Base-by-base conservation (phyloP, 176 grass and related monocot species). In the Alopecurus myosuroides region DNA sequence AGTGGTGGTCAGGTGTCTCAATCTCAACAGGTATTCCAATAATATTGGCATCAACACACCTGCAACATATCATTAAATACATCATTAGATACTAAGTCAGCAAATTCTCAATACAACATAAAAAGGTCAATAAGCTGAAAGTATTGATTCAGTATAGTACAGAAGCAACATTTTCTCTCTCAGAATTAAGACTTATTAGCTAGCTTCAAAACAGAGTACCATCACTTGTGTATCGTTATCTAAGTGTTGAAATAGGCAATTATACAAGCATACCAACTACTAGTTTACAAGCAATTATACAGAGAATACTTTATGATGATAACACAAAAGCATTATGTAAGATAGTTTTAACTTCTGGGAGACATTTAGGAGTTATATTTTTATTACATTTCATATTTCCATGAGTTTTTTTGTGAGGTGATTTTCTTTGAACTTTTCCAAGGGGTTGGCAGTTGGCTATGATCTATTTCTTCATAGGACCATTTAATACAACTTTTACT, bases 1-100 rank as follows among this genome's bases (percentile, higher is more conserved):
- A 98, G 84, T 95, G 93, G 77, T 84, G 93, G 39, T 98, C 93
- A 2, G 97, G 97, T 1, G 97, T 95, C 88, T 98, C 97, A n/a
- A 98, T 86, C 82, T 98, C 91, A 70, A 95, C 91, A 26, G 93
- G 89, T 87, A 98, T 79, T 50, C 34, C 97, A 48, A 95, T 90
- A 33, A 98, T 22, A 13, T 95, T 98, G 19, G 81, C 69, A 92
- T 98, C 97, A 78, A 28, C 53, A 74, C 97, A 95, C 70, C 93
- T 95, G 76, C 67, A 90, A 19, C 17, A 84, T 79, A 90, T 10
- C 89, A 85, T 57, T 55, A 28, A n/a, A 82, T 70, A 76, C 37
- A 90, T 10, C 89, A 85, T 57, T 55, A 28, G 19, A 82, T 70
- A 76, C 37, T 12, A 34, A 45, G 69, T 76, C 51, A 87, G 78